Conservation (phyloP, 805 yeast genomes). For the Starmerella cellae region DNA sequence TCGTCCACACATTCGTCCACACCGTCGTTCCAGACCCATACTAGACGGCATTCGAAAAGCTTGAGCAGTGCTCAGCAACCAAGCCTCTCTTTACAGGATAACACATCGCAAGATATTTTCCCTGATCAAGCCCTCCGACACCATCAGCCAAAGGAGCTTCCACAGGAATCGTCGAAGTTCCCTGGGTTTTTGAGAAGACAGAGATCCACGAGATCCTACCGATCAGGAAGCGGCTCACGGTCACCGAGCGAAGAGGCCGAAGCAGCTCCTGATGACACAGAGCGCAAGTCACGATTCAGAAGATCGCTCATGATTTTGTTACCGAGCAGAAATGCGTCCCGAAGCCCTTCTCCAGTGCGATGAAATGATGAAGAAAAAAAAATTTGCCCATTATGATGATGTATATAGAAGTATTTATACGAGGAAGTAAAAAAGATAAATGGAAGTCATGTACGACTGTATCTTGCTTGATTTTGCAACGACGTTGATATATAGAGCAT, state of each 20-base stretch:
- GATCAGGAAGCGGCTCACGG: slow-evolving; percentile 1
- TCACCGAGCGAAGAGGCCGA: slow-evolving; percentile 1
- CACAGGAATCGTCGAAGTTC: slow-evolving; percentile 3
- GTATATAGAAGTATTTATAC: too few relatives aligned
- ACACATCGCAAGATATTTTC: background rate
- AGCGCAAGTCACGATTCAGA: slow-evolving; percentile 17
- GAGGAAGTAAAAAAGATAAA: too few relatives aligned
- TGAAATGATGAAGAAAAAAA: too few relatives aligned
- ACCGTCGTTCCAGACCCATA: background rate
- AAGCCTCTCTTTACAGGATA: slow-evolving; percentile 1
- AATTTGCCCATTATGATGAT: too few relatives aligned
- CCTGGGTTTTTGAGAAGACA: slow-evolving; percentile 13
- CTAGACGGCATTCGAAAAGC: slow-evolving; percentile 24
- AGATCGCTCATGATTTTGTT: slow-evolving; percentile 18
- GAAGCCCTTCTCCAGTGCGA: slow-evolving; percentile 1
- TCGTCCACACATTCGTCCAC: background rate
- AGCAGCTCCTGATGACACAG: slow-evolving; percentile 10
- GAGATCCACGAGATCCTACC: slow-evolving; percentile 3
- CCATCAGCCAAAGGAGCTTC: background rate
- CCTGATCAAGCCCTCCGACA: too few relatives aligned
- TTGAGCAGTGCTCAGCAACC: slow-evolving; percentile 22
- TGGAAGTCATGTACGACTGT: too few relatives aligned
- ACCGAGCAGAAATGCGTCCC: slow-evolving; percentile 2
- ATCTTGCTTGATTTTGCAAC: too few relatives aligned
- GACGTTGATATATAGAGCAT: too few relatives aligned